Percentiles rank a stretch among this genome's conserved stretches.
Conservation (phyloP, 768 basidiomycete genomes). For the Plicaturopsis crispa region DNA sequence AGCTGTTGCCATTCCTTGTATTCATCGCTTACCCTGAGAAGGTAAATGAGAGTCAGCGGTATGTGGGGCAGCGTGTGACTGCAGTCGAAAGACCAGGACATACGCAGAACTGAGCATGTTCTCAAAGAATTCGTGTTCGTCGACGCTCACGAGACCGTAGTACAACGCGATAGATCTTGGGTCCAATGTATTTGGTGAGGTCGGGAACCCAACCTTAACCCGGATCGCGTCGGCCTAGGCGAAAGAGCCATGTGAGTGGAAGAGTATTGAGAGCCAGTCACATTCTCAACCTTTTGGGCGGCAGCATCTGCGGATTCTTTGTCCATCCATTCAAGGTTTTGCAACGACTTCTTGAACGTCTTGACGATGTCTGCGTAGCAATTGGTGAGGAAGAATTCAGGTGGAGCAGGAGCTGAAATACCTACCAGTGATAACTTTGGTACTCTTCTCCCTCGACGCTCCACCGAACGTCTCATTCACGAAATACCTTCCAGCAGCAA, state of each 20-base stretch:
- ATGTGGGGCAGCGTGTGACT: background rate
- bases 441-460: conserved; percentile 72
- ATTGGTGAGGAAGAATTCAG: conserved; percentile 6
- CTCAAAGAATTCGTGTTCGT: conserved; percentile 70
- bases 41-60: conserved; percentile 2
- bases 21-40: conserved; percentile 44
- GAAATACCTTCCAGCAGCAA: conserved; percentile 84
- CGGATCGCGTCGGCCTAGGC: conserved; percentile 69
- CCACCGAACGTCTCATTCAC: conserved; percentile 78
- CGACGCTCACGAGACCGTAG: conserved; percentile 63
- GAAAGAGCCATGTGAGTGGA: conserved; percentile 4
- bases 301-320: conserved; percentile 72
- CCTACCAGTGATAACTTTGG: conserved; percentile 73
- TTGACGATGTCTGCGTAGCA: conserved; percentile 58
- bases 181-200: conserved; percentile 74
- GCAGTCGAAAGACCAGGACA: conserved; percentile 12
- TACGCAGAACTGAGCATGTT: conserved; percentile 67
- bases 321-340: conserved; percentile 88
- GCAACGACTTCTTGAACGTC: conserved; percentile 74
- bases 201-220: conserved; percentile 90
- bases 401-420: background rate
- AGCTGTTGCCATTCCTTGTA: conserved; percentile 70
- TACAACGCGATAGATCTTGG: conserved; percentile 65
- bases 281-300: conserved; percentile 59
- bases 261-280: background rate